Evolutionary conservation across 345 rosid species (phyloP).

Genomic region (Eucalyptus tenuipes): DNA sequence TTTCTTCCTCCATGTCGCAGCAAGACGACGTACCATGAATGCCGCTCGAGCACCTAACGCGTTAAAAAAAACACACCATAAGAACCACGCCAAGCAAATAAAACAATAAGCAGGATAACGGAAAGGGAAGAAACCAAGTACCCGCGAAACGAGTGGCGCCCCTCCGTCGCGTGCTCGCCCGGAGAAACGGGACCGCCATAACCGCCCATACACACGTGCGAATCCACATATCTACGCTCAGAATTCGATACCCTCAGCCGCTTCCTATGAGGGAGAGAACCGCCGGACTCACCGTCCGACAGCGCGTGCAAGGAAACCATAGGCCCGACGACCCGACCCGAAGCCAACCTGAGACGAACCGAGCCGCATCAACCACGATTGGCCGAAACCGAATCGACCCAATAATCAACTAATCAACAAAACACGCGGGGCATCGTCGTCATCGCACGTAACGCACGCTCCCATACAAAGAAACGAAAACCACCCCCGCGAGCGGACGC

Average conservation of each 20-base stretch:
- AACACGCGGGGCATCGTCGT: neutral
- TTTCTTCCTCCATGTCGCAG: conserved; percentile 20
- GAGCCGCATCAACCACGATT: neutral
- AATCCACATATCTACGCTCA: neutral
- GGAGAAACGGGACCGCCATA: conserved; percentile 7
- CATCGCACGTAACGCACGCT: neutral
- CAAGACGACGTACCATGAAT: conserved; percentile 12
- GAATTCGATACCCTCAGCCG: neutral
- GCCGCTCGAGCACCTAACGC: neutral
- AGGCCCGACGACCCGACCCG: neutral
- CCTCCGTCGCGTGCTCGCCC: conserved; percentile 6
- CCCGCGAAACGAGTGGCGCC: conserved; percentile 18
- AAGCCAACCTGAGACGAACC: neutral
- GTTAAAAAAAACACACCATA: neutral
- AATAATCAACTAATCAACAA: neutral
- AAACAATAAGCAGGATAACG: neutral
- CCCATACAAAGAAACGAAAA: neutral
- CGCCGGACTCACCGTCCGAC: neutral
- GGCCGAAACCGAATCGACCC: neutral
- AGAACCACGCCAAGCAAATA: neutral
- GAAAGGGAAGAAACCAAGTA: neutral
- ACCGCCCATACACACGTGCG: conserved; percentile 10
- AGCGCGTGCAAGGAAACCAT: neutral
- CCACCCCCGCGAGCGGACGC: neutral
- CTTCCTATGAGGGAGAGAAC: neutral